Conservation (phyloP, 139 green algal genomes). For the Chlamydomonas asymmetrica region DNA sequence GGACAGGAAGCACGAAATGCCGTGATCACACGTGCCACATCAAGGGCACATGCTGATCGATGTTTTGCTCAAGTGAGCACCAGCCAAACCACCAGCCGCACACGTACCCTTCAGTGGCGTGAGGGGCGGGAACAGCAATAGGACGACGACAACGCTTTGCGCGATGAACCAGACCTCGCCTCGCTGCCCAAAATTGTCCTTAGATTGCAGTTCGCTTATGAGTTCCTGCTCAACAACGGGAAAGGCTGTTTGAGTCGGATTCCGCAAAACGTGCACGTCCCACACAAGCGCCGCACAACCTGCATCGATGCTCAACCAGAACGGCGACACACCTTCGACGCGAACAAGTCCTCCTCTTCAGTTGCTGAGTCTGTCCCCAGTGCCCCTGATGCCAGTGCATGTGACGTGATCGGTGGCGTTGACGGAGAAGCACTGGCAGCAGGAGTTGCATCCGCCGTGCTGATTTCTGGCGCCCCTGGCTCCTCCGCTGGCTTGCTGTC, state of each 20-base stretch:
- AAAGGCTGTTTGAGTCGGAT: neutral
- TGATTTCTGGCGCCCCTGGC: too few species aligned
- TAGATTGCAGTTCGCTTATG: constrained; percentile 42
- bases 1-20: neutral
- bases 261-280: neutral
- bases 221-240: constrained; percentile 44
- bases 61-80: too few species aligned
- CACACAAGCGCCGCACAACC: neutral
- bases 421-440: too few species aligned
- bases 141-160: constrained; percentile 25
- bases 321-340: neutral
- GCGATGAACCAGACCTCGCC: constrained; percentile 51
- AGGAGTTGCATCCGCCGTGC: too few species aligned
- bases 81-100: neutral
- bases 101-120: constrained; percentile 23
- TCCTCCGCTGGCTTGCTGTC: too few species aligned
- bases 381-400: too few species aligned
- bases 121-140: constrained; percentile 49
- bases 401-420: too few species aligned
- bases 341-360: constrained; percentile 17
- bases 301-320: neutral
- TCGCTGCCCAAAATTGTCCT: constrained; percentile 39
- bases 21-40: neutral
- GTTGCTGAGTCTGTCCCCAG: too few species aligned
- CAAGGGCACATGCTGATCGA: neutral